Evolutionary conservation across 495 filamentous ascomycete species (phyloP), one percentile per base, ranked within the genome.

Genomic region (Collariella sp.): DNA sequence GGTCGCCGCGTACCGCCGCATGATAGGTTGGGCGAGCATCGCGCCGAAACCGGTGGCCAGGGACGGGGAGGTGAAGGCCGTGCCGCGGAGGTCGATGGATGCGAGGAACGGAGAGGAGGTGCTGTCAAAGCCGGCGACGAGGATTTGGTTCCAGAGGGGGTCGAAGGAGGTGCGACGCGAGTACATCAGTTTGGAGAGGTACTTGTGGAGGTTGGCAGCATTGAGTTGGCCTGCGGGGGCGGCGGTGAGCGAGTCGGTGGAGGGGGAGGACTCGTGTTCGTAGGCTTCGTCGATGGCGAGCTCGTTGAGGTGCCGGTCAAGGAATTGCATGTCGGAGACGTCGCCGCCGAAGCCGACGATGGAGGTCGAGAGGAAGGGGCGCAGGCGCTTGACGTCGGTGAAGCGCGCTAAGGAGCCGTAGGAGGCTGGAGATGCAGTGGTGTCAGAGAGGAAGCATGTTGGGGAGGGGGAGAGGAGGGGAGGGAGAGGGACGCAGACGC

Each of bases 401-500:
- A 97, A 98, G 62, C 93, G 89, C 36, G 93, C 89, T 49, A 98
- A 85, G 51, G 91, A 96, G 62, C 93, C 93, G 72, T 98, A 98
- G 45, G 94, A 97, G 56, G 93, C 93, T 96, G 55, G 22, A 7
- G 5, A 15, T 7, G 16, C 15, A 10, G 36, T n/a, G 48, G 50
- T 47, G 50, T 51, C 45, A 19, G 7, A 33, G 38, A n/a, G 58
- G 58, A 53, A 54, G 52, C 36, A 34, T 11, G 15, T 48, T 45
- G 11, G 20, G 24, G 16, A 15, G 15, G 46, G 31, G 33, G 39
- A 40, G 7, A 33, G 10, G 40, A 7, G 19, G 35, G 26, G 18
- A 19, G 47, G 44, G 36, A 38, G 34, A 6, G 20, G 22, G 19
- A 22, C n/a, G n/a, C n/a, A 22, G 42, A 47, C 61, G 29, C 77